Base-by-base conservation (phyloP, 1,284 basidiomycete genomes). In the Ganoderma sp. region DNA sequence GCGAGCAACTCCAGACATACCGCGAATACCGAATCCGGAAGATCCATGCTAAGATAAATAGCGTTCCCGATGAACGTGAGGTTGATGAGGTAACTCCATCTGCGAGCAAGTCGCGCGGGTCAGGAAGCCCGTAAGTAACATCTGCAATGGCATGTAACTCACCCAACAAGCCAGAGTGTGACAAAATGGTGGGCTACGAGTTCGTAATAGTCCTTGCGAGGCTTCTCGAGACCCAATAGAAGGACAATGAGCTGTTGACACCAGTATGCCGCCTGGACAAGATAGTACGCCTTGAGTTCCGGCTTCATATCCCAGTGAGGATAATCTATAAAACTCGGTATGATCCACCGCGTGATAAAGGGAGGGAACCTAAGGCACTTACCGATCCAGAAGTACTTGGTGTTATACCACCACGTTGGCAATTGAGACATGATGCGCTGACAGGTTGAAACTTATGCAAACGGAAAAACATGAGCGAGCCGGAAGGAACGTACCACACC, bases 11-110 rank as follows among this genome's bases (percentile, higher is more conserved):
- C 12, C 4, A 56, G 8, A 45, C 91, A 74, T 71, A 95, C 94
- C 32, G 92, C 95, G 22, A 99, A 85, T 82, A 93, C 95, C 28
- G 89, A 82, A 78, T 99, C 97, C 3, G 96, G 96, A 42, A 97
- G 87, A 82, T 99, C 97, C 97, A 99, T 99, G 78, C 96, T 97
- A 76, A 97, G 87, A 76, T 94, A 99, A 32, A 99, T 89, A 2
- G 96, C 93, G 71, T 95, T 95, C 15, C 97, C 97, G 64, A 98
- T 97, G 73, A 90, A 83, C 0, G 97, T 98, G 63, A 94, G 72
- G 77, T 95, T 95, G 74, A 93, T 72, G 43, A 89, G 78, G 76
- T 97, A 98, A 75, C 94, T 96, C 96, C 96, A 97, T 64, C 94
- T 93, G 73, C 25, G 65, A 3, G 58, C 7, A 17, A 25, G 15